Conservation (phyloP, 306 rosid species). For the Fragaria iinumae region DNA sequence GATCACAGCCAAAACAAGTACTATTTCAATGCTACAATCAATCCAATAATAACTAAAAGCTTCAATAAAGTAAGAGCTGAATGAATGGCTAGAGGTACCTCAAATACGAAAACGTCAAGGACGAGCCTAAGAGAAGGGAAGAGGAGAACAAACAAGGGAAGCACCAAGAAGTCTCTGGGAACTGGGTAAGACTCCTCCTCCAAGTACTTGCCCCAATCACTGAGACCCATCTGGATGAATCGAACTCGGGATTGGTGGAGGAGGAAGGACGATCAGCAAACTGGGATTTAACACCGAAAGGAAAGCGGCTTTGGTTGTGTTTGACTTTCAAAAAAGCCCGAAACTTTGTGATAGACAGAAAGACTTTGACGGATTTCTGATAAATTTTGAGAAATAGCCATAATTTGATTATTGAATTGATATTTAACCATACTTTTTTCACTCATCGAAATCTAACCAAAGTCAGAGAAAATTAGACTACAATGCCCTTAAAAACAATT, state of each 20-base stretch:
- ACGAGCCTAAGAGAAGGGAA: conserved; percentile 36
- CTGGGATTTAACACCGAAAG: neutral
- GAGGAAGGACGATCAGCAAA: neutral
- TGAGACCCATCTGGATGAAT: conserved; percentile 14
- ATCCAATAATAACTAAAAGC: neutral
- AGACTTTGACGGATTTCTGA: neutral
- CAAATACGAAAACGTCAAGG: conserved; percentile 32
- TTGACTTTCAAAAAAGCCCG: neutral
- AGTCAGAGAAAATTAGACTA: too few relatives aligned
- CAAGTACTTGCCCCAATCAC: conserved; percentile 23
- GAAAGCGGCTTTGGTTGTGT: neutral
- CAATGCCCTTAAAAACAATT: too few relatives aligned
- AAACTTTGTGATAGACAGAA: too few relatives aligned
- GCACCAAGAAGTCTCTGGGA: conserved; percentile 28
- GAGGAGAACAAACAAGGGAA: conserved; percentile 30
- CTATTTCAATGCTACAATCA: neutral
- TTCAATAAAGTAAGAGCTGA: neutral
- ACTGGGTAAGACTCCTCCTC: conserved; percentile 31
- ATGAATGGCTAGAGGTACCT: conserved; percentile 16
- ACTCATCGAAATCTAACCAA: too few relatives aligned
- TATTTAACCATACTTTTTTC: too few relatives aligned
- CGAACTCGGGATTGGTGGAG: neutral
- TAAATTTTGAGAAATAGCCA: too few relatives aligned
- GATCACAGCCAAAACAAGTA: neutral
- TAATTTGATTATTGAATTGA: too few relatives aligned